Base-by-base conservation (phyloP, 1,284 basidiomycete genomes). In the Inonotus obliquus region DNA sequence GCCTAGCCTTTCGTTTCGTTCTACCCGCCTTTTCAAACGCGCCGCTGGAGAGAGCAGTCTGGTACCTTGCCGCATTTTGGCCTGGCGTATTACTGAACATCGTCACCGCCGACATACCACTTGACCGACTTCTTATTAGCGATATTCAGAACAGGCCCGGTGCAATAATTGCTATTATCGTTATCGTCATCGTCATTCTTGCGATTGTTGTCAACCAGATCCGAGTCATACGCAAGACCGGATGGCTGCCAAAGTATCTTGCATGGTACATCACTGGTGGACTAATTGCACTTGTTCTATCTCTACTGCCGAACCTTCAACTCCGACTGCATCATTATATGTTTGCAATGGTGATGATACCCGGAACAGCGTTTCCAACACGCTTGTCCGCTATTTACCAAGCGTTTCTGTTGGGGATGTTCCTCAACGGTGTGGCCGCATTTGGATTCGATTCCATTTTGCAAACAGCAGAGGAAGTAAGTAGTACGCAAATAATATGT, bases 21-120 rank as follows among this genome's bases (percentile, higher is more conserved):
- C 75, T 93, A 39, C 91, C 91, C 10, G 77, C 81, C 1, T 94
- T 94, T 70, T 70, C 76, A 44, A 80, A 79, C 37, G 79, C 84
- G 35, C 89, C 91, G 0, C 72, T 95, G 27, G 93, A 96, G 73
- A 77, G 83, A 1, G 80, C 82, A 27, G 72, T 94, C 19, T 87
- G 85, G 78, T 94, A 90, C 70, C 78, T 94, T 19, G 85, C 77
- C 1, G 84, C 89, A 10, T 95, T 84, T 73, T 95, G 93, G 93
- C 79, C 85, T n/a, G 91, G 91, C 0, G 76, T 89, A 29, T 76
- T 89, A 29, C 77, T 82, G 52, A 89, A 89, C 68, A 72, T 87
- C 29, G 86, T 86, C 25, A 79, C 80, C 51, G 85, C 84, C 69
- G 80, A 81, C 68, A 85, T 93, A 44, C 92, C 91, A 10, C 85